Conservation (phyloP, 345 rosid genomes). For the Citrus maxima region DNA sequence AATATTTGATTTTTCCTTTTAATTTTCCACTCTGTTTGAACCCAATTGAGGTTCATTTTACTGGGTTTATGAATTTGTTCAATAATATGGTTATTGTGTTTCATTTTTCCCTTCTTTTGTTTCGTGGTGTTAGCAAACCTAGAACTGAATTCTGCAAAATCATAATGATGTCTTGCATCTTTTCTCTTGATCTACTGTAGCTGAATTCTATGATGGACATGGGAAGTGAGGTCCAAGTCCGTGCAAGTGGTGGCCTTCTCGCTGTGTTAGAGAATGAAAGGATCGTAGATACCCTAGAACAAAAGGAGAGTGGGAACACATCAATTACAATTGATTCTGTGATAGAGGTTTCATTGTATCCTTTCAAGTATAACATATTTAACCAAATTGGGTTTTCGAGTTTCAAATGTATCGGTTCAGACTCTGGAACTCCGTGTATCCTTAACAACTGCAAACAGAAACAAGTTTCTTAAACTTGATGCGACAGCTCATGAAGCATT, state of each 20-base stretch:
- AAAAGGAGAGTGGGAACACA: conserved; percentile 66
- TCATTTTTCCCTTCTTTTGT: not conserved
- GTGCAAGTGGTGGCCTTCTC: conserved; percentile 94
- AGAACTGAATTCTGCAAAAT: not conserved
- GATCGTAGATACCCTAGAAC: conserved; percentile 78
- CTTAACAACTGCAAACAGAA: conserved; percentile 50
- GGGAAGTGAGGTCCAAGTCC: conserved; percentile 87
- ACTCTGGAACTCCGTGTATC: conserved; percentile 15
- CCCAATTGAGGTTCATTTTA: not conserved
- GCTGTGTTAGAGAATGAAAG: conserved; percentile 95
- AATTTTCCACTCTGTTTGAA: not conserved
- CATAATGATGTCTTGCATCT: conserved; percentile 10
- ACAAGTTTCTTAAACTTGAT: conserved; percentile 89
- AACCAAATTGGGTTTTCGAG: not conserved
- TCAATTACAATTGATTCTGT: conserved; percentile 81
- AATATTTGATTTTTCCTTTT: not conserved
- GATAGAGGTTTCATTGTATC: conserved; percentile 81
- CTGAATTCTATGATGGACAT: conserved; percentile 95
- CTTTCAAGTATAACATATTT: conserved; percentile 17
- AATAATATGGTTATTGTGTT: not conserved
- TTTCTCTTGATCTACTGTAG: conserved; percentile 38
- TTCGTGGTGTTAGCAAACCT: not conserved
- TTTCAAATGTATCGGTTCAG: not conserved
- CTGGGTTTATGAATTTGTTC: not conserved
- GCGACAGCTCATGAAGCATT: conserved; percentile 89